phyloP scores from a whole-genome alignment of 768 basidiomycete genomes.

The Serendipita sp. region DNA sequence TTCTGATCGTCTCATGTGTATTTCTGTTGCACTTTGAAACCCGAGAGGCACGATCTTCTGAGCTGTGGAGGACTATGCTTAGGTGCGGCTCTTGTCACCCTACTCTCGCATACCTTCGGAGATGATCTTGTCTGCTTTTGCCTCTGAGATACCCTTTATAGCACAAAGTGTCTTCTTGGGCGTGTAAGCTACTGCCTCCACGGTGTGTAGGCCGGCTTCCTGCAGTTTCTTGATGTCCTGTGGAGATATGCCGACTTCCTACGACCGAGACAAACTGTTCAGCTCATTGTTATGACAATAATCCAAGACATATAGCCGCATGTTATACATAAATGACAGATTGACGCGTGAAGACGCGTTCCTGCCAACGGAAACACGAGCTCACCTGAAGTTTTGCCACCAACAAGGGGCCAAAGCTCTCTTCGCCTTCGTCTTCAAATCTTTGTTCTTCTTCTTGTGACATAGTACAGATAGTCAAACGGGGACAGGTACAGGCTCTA shows the following conservation, averaged over 20 bases:
- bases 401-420: conserved; percentile 65
- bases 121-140: conserved; percentile 93
- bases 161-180: conserved; percentile 81
- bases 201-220: conserved; percentile 82
- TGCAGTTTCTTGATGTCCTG: conserved; percentile 91
- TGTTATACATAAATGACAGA: too few relatives aligned
- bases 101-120: conserved; percentile 49
- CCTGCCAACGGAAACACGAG: background rate
- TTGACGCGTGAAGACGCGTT: background rate
- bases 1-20: conserved; percentile 87
- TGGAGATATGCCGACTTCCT: conserved; percentile 76
- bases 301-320: too few relatives aligned
- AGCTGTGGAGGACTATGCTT: conserved; percentile 30
- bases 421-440: conserved; percentile 34
- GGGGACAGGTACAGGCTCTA: background rate
- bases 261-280: conserved; percentile 16
- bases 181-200: conserved; percentile 92
- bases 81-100: background rate
- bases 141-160: conserved; percentile 93
- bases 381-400: conserved; percentile 43
- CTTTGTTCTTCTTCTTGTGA: conserved; percentile 34
- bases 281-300: background rate
- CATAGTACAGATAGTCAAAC: conserved; percentile 21
- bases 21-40: conserved; percentile 95
- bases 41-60: conserved; percentile 94